Conservation (phyloP, 192 early-diverging fungal species). For the Phycomyces nitens region DNA sequence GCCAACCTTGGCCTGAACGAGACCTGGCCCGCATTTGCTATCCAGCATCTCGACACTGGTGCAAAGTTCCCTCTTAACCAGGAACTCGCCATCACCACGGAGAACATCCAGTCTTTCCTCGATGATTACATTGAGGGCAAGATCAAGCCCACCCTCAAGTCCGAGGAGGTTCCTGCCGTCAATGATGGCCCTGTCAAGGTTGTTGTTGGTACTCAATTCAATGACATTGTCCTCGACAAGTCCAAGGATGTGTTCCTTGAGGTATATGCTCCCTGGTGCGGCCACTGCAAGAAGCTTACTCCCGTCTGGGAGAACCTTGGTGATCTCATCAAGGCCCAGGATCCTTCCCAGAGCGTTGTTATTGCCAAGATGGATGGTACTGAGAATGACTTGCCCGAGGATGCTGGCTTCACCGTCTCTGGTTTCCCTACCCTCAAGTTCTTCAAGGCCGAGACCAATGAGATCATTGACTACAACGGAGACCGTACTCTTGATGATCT, state of each 20-base stretch:
- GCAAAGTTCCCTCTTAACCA: constrained; percentile 87
- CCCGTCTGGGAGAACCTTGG: constrained; percentile 87
- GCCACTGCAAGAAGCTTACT: constrained; percentile 72
- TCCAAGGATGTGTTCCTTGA: constrained; percentile 90
- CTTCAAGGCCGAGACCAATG: constrained; percentile 80
- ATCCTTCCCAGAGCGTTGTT: constrained; percentile 41
- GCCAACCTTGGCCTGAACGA: constrained; percentile 87
- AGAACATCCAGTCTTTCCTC: constrained; percentile 60
- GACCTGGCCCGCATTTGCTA: constrained; percentile 89
- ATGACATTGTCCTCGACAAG: constrained; percentile 79
- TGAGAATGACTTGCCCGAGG: constrained; percentile 85
- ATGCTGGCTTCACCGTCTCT: constrained; percentile 63
- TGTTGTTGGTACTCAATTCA: constrained; percentile 81
- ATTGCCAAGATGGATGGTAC: constrained; percentile 95
- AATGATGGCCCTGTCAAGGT: constrained; percentile 90
- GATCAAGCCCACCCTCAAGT: constrained; percentile 77
- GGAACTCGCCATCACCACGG: constrained; percentile 57
- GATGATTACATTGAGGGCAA: constrained; percentile 62
- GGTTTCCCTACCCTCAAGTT: constrained; percentile 97
- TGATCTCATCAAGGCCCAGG: constrained; percentile 35
- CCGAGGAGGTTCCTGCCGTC: constrained; percentile 73
- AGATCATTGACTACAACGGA: constrained; percentile 79
- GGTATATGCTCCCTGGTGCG: constrained; percentile 90
- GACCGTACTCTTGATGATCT: constrained; percentile 78
- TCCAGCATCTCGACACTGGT: constrained; percentile 72